Evolutionary conservation across 208 protist species (phyloP), one percentile per base, ranked within the genome.

Genomic region (Giardia duodenalis): DNA sequence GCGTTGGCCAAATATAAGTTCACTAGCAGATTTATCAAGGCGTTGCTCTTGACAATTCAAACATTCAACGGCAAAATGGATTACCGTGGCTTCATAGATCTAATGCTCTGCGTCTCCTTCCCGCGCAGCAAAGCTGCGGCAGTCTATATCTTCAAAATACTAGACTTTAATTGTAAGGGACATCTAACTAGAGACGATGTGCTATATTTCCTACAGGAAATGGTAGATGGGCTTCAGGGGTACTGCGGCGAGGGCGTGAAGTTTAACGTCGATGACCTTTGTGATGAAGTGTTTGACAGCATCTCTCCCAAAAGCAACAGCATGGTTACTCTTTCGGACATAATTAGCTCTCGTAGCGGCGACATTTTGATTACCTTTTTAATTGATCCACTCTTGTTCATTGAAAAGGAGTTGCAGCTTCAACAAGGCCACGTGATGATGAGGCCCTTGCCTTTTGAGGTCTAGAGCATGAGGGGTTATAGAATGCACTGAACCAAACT

Each of bases 391-490:
- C 57, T 76, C 57, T 30, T 76, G 19, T 76, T 76, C 57, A 76
- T 76, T 30, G 57, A 76, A 10, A 76, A 76, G 57, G 57, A 76
- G 30, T 76, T 76, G 30, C 57, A 76, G 57, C 57, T 76, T 10
- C 57, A 76, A 30, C 57, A 76, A 76, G 57, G 57, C 57, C 57
- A 76, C 57, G 57, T 76, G 57, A 76, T 76, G 57, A 76, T 76
- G 57, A 10, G 57, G 19, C 57, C 57, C 57, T 76, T 76, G 57
- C 57, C 57, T 30, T 76, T 76, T 30, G 57, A 76, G 57, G 57
- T 76, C 57, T 76, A n/a, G n/a, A n/a, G n/a, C n/a, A n/a, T n/a
- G n/a, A n/a, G n/a, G n/a, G n/a, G n/a, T n/a, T n/a, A n/a, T n/a
- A n/a, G n/a, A n/a, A n/a, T n/a, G n/a, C n/a, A n/a, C n/a, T n/a